Conservation (phyloP, 2,329 filamentous ascomycete genomes). For the Xylariales sp. region DNA sequence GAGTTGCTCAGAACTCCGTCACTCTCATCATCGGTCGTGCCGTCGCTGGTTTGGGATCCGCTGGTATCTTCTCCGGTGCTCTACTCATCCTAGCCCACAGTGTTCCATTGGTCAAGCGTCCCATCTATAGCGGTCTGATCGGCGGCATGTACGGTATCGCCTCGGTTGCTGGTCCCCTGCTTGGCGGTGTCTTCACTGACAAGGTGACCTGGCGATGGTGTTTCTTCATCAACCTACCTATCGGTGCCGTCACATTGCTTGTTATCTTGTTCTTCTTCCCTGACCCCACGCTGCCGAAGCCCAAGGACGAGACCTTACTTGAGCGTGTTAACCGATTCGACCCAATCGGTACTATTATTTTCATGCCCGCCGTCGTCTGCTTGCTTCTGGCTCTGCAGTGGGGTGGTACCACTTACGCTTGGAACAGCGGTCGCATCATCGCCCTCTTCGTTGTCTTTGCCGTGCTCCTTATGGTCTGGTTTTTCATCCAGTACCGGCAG, state of each 20-base stretch:
- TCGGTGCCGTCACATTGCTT: constrained; percentile 21
- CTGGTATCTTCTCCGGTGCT: constrained; percentile 36
- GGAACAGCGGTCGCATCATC: constrained; percentile 28
- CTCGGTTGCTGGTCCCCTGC: constrained; percentile 23
- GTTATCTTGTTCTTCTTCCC: constrained; percentile 20
- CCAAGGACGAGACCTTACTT: constrained; percentile 9
- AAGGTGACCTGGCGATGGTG: constrained; percentile 28
- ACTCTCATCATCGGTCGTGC: constrained; percentile 24
- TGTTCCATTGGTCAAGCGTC: constrained; percentile 19
- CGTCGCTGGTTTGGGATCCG: constrained; percentile 27
- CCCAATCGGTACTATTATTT: constrained; percentile 19
- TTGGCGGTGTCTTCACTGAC: constrained; percentile 27
- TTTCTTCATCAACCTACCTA: constrained; percentile 26
- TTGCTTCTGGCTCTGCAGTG: constrained; percentile 43
- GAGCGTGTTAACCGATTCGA: constrained; percentile 20
- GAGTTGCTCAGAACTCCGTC: constrained; percentile 20
- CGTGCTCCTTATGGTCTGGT: constrained; percentile 25
- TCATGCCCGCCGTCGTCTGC: constrained; percentile 33
- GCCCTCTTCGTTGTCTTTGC: constrained; percentile 26
- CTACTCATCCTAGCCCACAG: constrained; percentile 28
- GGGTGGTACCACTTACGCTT: constrained; percentile 32
- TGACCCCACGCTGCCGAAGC: constrained; percentile 8
- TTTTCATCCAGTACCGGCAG: constrained; percentile 28
- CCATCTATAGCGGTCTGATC: constrained; percentile 18
- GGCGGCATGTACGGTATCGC: constrained; percentile 36